Percentiles rank a stretch among this genome's conserved stretches.
Conservation (phyloP, 257 asterid species). For the Solanum sitiens region DNA sequence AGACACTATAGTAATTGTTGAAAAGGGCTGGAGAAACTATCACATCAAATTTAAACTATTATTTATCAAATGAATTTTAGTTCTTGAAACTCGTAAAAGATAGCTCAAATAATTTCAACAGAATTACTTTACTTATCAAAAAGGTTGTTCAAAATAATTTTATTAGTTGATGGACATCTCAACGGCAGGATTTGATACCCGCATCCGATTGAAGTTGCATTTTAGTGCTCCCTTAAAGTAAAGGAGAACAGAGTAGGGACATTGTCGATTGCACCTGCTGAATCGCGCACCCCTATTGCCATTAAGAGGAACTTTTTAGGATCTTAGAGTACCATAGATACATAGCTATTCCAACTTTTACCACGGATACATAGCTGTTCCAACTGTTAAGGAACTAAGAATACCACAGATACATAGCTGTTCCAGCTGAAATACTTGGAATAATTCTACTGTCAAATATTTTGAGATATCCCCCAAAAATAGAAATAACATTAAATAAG, state of each 20-base stretch:
- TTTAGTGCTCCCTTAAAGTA: background rate
- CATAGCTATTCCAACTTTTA: too few relatives aligned
- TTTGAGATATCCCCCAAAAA: background rate
- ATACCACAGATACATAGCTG: too few relatives aligned
- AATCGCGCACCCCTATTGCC: background rate
- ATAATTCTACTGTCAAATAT: background rate
- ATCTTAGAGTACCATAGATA: background rate
- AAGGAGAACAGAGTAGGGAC: background rate
- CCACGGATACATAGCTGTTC: too few relatives aligned
- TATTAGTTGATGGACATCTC: background rate
- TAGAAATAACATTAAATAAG: background rate
- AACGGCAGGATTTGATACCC: background rate
- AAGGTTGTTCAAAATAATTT: background rate
- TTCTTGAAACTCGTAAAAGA: background rate
- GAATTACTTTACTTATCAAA: background rate
- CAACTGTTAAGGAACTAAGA: too few relatives aligned
- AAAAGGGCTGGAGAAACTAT: background rate
- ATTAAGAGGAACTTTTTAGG: background rate
- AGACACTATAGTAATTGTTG: background rate
- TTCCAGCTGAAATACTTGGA: background rate
- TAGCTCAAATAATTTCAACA: background rate
- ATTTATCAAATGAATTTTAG: background rate
- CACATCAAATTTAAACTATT: background rate
- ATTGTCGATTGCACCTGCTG: background rate
- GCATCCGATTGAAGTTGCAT: background rate